Evolutionary conservation across 495 filamentous ascomycete genomes (phyloP), one percentile per base, ranked within the genome.

Genomic region (Aspergillus sparsus): DNA sequence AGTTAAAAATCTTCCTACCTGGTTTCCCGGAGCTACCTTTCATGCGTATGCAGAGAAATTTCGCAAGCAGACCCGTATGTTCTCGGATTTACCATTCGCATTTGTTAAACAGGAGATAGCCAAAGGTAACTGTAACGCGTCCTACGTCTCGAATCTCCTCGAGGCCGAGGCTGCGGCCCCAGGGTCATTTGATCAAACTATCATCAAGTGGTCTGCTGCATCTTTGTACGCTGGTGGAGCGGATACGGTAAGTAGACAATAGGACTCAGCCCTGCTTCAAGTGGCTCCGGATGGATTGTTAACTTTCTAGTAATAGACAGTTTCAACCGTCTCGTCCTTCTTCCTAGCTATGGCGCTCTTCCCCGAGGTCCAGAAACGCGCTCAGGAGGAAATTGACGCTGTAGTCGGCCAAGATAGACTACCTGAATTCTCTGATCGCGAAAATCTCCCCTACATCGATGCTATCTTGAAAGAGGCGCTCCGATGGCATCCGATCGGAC

Each of bases 311-410:
- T 34, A 8, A 15, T 39, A 72, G 69, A 73, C 70, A 1, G 68
- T 71, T 16, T 68, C 70, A 0, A 37, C 62, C 2, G 60, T 81
- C 27, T 39, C 58, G 45, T 61, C 67, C 32, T 80, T 84, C 58
- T 74, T 81, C 65, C 63, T 80, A 1, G 80, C 78, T 7, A 80
- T 83, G 75, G 69, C 64, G 0, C 33, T 81, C 4, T 80, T 71
- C 62, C 82, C 83, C 0, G 71, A 80, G 0, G 80, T 79, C 0
- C 81, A 83, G 52, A 62, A 66, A 15, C 81, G 78, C 31, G 84
- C 84, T 4, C 84, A 84, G 61, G 80, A 74, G 7, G 85, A 89
- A 63, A 69, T 89, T 42, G 84, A 87, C 63, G 60, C 66, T 11
- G 77, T 85, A 3, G 63, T 83, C 9, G 81, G 82, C 0, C 54